A percentile compares a stretch with the other conserved stretches of the same genome.
Conservation (phyloP, 257 asterid genomes). For the Solanum rostratum region DNA sequence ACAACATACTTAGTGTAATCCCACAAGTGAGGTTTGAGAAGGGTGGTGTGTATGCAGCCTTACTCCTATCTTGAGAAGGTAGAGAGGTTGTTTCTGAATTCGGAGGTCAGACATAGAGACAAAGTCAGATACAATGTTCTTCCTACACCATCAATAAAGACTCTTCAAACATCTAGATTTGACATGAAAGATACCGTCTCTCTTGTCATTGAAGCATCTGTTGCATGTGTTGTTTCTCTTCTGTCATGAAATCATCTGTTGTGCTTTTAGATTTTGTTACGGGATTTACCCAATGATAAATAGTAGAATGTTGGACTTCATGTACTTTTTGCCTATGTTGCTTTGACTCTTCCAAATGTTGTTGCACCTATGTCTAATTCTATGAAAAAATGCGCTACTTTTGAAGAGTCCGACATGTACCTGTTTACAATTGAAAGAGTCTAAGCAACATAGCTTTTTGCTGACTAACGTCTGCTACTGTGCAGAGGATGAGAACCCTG, state of each 20-base stretch:
- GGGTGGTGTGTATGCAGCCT: background rate
- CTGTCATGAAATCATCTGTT: background rate
- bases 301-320: background rate
- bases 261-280: background rate
- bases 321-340: too few species aligned
- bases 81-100: background rate
- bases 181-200: background rate
- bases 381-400: too few species aligned
- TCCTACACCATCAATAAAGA: background rate
- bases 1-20: background rate
- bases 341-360: too few species aligned
- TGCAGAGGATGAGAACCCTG: constrained; percentile 47
- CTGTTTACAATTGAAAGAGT: too few species aligned
- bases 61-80: background rate
- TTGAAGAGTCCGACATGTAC: too few species aligned
- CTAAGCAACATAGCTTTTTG: too few species aligned
- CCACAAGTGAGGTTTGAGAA: background rate
- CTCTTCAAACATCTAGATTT: background rate
- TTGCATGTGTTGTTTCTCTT: background rate
- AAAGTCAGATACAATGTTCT: background rate
- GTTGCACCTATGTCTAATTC: too few species aligned
- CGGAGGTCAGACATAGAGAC: background rate
- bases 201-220: background rate
- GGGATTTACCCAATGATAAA: background rate
- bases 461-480: background rate